phyloP scores from a whole-genome alignment of 1,284 basidiomycete species.

The Cronartium ribicola region DNA sequence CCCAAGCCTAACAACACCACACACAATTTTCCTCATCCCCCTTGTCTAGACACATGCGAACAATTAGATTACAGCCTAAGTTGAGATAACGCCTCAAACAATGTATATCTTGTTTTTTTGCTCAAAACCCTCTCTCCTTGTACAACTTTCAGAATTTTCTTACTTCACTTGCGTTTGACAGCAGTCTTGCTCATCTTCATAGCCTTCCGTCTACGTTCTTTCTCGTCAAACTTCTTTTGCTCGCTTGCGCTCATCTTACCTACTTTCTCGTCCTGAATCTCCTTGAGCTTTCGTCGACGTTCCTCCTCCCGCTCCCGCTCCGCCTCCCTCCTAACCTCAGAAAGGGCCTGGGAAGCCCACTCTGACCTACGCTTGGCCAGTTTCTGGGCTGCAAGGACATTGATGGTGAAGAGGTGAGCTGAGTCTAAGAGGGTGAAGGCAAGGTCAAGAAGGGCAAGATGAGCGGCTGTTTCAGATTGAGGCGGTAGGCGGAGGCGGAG shows the following conservation, averaged over 20 bases:
- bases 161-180: slow-evolving; percentile 25
- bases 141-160: background rate
- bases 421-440: slow-evolving; percentile 29
- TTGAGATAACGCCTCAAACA: too few species aligned
- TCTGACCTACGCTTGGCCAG: slow-evolving; percentile 21
- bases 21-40: too few species aligned
- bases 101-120: too few species aligned
- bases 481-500: slow-evolving; percentile 30
- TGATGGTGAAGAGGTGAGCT: slow-evolving; percentile 17
- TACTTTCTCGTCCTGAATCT: slow-evolving; percentile 33
- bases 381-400: slow-evolving; percentile 2
- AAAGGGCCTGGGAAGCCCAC: slow-evolving; percentile 7
- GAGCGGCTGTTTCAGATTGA: background rate
- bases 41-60: too few species aligned
- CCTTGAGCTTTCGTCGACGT: slow-evolving; percentile 26
- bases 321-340: slow-evolving; percentile 12
- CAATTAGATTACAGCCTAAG: too few species aligned
- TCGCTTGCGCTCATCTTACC: slow-evolving; percentile 30
- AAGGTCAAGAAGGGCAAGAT: slow-evolving; percentile 13
- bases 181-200: slow-evolving; percentile 38
- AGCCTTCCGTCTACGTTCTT: slow-evolving; percentile 26
- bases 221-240: slow-evolving; percentile 32
- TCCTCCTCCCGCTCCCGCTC: slow-evolving; percentile 37
- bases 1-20: too few species aligned
- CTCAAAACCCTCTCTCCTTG: background rate